Evolutionary conservation across 345 rosid genomes (phyloP), one percentile per base, ranked within the genome.

Genomic region (Anacardium occidentale): DNA sequence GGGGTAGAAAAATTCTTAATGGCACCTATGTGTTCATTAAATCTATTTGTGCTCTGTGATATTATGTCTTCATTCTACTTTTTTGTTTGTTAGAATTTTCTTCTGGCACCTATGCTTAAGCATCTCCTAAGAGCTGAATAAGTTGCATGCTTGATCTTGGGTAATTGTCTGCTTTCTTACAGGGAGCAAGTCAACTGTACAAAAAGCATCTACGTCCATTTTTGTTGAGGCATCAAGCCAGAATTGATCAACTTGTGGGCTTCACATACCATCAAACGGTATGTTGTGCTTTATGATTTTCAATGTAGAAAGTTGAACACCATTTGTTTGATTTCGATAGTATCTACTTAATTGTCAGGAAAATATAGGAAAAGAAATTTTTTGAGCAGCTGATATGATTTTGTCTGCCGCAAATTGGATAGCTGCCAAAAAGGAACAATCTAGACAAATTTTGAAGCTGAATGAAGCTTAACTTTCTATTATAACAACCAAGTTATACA

Each of bases 181-280:
- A 88, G 96, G 89, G 93, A 26, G 86, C 91, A 62, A 86, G 80
- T 65, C 80, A 79, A 53, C 64, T 91, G 60, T 91, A 92, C 68
- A 51, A n/a, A 75, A 85, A 75, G 73, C 85, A 83, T 56, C 75
- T 88, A 52, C 85, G 95, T 62, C 95, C 95, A 40, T 82, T 88
- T 82, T 69, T 90, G 56, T 56, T 73, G 74, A 82, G 81, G 62
- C 91, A 85, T 85, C 91, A 86, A 78, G 75, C 85, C 69, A 83
- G 69, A 76, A 72, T 80, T 47, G 92, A 89, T 75, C 77, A 52
- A 55, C 66, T 87, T 24, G 44, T 83, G 70, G 87, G 84, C 64
- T 74, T 77, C 63, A 67, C 84, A 20, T 71, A 81, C 52, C 78
- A 58, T 8, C 86, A 85, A 78, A 70, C 87, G 86, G 93, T 85